Percentiles rank a stretch among this genome's conserved stretches.
phyloP scores from a whole-genome alignment of 2,329 filamentous ascomycete species.

The Leptographium flavum region DNA sequence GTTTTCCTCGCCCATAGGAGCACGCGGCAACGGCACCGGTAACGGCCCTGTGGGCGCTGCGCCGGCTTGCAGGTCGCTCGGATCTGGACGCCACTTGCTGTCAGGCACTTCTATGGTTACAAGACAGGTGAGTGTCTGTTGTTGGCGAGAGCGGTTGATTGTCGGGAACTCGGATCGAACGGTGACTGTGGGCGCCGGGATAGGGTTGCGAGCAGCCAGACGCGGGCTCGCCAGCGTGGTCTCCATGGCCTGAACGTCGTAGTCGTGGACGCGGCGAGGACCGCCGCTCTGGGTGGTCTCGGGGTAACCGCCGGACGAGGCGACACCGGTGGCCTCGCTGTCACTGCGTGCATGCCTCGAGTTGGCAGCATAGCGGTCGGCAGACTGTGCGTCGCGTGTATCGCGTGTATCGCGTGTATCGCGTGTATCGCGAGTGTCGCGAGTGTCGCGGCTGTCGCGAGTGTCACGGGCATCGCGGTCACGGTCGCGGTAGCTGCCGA shows the following conservation, averaged over 20 bases:
- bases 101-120: conserved; percentile 90
- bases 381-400: conserved; percentile 20
- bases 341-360: conserved; percentile 59
- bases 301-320: conserved; percentile 67
- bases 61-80: conserved; percentile 57
- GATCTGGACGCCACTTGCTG: conserved; percentile 76
- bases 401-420: too few relatives aligned
- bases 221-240: conserved; percentile 65
- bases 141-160: conserved; percentile 77
- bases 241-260: conserved; percentile 94
- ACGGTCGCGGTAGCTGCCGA: conserved; percentile 25
- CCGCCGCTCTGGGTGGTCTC: conserved; percentile 58
- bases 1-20: conserved; percentile 34
- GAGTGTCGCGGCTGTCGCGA: too few relatives aligned
- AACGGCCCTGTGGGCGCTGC: conserved; percentile 24
- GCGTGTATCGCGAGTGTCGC: conserved; percentile 10
- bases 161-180: conserved; percentile 96
- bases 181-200: conserved; percentile 81
- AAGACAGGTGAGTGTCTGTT: conserved; percentile 87
- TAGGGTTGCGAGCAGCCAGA: conserved; percentile 63
- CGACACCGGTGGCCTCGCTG: conserved; percentile 59
- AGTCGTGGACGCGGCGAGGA: conserved; percentile 66
- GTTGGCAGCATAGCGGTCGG: conserved; percentile 28
- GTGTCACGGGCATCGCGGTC: conserved; percentile 17
- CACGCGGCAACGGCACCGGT: conserved; percentile 15